phyloP scores from a whole-genome alignment of 352 stramenopile genomes.

The Globisporangium polare region DNA sequence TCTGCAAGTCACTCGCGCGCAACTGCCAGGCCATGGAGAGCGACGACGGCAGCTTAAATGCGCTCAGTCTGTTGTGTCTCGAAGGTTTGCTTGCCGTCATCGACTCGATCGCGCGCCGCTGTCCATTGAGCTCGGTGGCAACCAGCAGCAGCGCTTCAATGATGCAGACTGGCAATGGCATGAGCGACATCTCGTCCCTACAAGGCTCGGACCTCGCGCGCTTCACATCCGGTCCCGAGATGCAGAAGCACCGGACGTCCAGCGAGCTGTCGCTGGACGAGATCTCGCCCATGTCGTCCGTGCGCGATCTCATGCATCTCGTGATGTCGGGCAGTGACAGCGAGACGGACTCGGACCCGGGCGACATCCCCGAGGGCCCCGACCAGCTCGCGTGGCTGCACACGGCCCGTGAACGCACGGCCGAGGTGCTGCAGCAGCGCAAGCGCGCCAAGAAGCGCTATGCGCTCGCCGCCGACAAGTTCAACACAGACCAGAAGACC shows the following conservation, averaged over 20 bases:
- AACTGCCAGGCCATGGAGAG: constrained; percentile 79
- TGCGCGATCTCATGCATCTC: constrained; percentile 80
- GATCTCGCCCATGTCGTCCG: constrained; percentile 80
- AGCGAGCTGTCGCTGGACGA: constrained; percentile 66
- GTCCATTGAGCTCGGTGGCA: constrained; percentile 45
- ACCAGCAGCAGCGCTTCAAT: neutral
- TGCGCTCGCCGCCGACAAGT: constrained; percentile 87
- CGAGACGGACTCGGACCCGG: constrained; percentile 63
- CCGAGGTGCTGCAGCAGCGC: constrained; percentile 87
- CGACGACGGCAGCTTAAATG: constrained; percentile 54
- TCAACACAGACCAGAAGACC: constrained; percentile 93
- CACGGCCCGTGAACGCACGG: constrained; percentile 79
- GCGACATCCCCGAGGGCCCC: constrained; percentile 19
- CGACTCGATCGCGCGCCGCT: constrained; percentile 89
- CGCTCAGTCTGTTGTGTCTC: constrained; percentile 66
- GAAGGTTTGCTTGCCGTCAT: constrained; percentile 93
- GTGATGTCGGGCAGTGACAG: constrained; percentile 79
- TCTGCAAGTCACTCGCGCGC: constrained; percentile 92
- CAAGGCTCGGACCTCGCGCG: constrained; percentile 66
- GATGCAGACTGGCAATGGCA: constrained; percentile 16
- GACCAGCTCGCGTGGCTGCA: constrained; percentile 79
- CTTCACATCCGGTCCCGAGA: constrained; percentile 37
- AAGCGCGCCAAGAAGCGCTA: constrained; percentile 92
- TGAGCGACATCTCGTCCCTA: constrained; percentile 35
- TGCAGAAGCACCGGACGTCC: constrained; percentile 14